Evolutionary conservation across 805 yeast genomes (phyloP).

Genomic region (Zygoascus biomembranicola): DNA sequence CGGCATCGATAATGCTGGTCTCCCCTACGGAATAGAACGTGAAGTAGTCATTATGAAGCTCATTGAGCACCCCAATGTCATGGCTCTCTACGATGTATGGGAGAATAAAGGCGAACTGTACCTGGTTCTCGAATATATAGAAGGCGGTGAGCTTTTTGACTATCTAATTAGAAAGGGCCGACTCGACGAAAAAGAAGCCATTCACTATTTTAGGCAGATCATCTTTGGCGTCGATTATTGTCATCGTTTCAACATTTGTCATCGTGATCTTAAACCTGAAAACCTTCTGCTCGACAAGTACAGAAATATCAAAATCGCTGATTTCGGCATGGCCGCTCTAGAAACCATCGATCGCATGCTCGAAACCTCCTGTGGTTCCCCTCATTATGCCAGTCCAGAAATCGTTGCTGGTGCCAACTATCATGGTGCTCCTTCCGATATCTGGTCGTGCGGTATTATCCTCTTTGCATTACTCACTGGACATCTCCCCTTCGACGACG

Average conservation of each 20-base stretch:
- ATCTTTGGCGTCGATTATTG: constrained; percentile 76
- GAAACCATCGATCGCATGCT: constrained; percentile 73
- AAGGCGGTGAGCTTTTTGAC: constrained; percentile 95
- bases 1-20: constrained; percentile 33
- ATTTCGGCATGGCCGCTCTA: constrained; percentile 98
- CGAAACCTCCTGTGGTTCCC: constrained; percentile 96
- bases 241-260: constrained; percentile 81
- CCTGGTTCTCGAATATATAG: constrained; percentile 88
- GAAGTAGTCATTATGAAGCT: constrained; percentile 90
- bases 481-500: constrained; percentile 94
- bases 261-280: constrained; percentile 81
- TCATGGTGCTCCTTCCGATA: constrained; percentile 95
- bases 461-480: constrained; percentile 91
- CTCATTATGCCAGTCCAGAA: constrained; percentile 98
- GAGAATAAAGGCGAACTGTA: constrained; percentile 86
- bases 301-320: constrained; percentile 90
- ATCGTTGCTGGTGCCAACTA: constrained; percentile 91
- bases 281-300: constrained; percentile 71
- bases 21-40: constrained; percentile 93
- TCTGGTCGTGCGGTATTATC: constrained; percentile 97
- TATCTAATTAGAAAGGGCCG: constrained; percentile 82
- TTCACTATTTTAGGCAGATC: constrained; percentile 80
- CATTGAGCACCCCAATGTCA: constrained; percentile 85
- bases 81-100: constrained; percentile 95
- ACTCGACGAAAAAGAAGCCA: constrained; percentile 82